A percentile compares a stretch with the other conserved stretches of the same genome.
Evolutionary conservation across 2,329 filamentous ascomycete genomes (phyloP).

Genomic region (Endoconidiophora laricicola): DNA sequence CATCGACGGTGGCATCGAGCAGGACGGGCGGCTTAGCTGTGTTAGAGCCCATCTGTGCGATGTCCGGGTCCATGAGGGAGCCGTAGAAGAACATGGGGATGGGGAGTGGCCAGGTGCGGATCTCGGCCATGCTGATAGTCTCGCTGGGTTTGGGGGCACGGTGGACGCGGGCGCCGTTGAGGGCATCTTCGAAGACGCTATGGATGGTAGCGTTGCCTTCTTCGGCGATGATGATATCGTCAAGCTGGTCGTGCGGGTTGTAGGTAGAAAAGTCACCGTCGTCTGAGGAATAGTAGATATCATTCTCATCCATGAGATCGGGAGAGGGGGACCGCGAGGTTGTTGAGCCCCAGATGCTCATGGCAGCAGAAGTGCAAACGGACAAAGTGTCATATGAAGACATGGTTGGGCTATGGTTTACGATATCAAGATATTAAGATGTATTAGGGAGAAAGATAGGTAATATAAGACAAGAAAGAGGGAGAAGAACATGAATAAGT

Average conservation of each 20-base stretch:
- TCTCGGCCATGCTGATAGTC: neutral
- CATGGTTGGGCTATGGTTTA: too few relatives aligned
- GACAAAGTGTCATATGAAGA: too few relatives aligned
- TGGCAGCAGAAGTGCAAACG: too few relatives aligned
- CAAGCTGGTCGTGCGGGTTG: too few relatives aligned
- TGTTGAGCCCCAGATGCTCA: too few relatives aligned
- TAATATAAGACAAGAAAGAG: too few relatives aligned
- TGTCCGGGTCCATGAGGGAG: conserved; percentile 8
- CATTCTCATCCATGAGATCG: neutral
- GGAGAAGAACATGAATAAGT: too few relatives aligned
- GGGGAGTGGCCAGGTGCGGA: neutral
- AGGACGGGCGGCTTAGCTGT: neutral
- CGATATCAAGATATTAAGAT: too few relatives aligned
- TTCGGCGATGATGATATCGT: neutral
- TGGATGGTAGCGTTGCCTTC: neutral
- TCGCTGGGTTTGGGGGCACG: neutral
- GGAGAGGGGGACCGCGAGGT: too few relatives aligned
- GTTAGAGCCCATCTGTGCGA: conserved; percentile 9
- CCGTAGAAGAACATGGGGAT: conserved; percentile 10
- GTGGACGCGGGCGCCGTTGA: neutral
- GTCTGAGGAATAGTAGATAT: neutral
- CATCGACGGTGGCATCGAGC: neutral
- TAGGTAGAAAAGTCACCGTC: too few relatives aligned
- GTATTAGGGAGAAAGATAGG: too few relatives aligned
- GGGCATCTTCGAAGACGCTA: neutral